Evolutionary conservation across 2,329 filamentous ascomycete species (phyloP).

Genomic region (Acrocalymma vagum): DNA sequence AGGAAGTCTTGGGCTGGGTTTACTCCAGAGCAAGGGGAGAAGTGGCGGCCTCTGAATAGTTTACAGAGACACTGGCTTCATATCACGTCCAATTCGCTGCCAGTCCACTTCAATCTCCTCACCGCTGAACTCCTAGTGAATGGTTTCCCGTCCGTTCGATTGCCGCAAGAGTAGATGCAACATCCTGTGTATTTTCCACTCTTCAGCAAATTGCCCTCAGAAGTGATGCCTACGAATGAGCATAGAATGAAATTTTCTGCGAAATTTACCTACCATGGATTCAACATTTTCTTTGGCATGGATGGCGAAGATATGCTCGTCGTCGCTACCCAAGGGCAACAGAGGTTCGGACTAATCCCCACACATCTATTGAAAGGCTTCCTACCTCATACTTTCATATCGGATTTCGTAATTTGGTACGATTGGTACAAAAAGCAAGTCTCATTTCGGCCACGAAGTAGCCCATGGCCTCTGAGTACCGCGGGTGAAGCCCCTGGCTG

Average conservation of each 20-base stretch:
- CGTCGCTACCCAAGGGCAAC: conserved; percentile 2
- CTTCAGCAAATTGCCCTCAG: conserved; percentile 53
- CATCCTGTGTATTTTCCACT: conserved; percentile 51
- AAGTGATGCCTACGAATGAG: conserved; percentile 51
- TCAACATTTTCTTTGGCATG: conserved; percentile 45
- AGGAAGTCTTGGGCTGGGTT: conserved; percentile 11
- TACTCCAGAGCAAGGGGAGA: too few relatives aligned
- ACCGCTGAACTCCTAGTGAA: conserved; percentile 61
- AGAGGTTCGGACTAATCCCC: conserved; percentile 42
- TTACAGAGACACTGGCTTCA: neutral
- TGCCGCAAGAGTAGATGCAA: conserved; percentile 55
- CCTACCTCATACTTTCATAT: conserved; percentile 37
- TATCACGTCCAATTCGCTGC: neutral
- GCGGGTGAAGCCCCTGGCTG: conserved; percentile 3
- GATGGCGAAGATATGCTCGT: conserved; percentile 20
- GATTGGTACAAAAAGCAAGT: conserved; percentile 5
- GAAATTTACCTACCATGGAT: conserved; percentile 19
- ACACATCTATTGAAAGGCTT: conserved; percentile 19
- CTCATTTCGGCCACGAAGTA: conserved; percentile 12
- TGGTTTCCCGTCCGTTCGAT: conserved; percentile 55
- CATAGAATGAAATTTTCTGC: conserved; percentile 52
- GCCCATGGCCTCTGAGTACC: conserved; percentile 24
- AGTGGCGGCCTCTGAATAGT: too few relatives aligned
- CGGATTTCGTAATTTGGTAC: conserved; percentile 31
- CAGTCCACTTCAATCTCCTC: conserved; percentile 59